These are phyloP conservation scores for Curvularia eragrostidis DNA, from an alignment of 2,329 filamentous ascomycete species.

Conservation along the genomic window DNA sequence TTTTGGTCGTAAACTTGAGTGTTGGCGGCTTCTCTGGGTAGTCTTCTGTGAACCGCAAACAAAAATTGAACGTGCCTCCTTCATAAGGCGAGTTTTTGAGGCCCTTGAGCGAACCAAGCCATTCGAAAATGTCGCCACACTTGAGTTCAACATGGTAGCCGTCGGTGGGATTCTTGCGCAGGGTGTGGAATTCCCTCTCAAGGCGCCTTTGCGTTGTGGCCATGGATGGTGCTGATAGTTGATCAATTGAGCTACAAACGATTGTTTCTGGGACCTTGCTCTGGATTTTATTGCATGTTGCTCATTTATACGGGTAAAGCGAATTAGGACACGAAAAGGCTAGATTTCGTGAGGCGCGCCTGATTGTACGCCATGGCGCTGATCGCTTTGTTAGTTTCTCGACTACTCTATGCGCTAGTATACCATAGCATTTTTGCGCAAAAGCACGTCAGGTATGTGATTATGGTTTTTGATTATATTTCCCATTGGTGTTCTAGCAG, in stretches of 20 bases:
- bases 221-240: not conserved
- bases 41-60: conserved; percentile 10
- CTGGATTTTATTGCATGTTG: not conserved
- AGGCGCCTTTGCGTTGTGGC: conserved; percentile 5
- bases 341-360: not conserved
- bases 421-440: not conserved
- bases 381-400: not conserved
- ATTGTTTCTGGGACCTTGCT: not conserved
- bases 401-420: not conserved
- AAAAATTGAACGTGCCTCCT: conserved; percentile 2
- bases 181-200: conserved; percentile 6
- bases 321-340: not conserved
- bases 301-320: not conserved
- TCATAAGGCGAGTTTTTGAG: conserved; percentile 3
- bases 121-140: conserved; percentile 7
- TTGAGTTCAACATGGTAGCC: conserved; percentile 5
- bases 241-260: not conserved
- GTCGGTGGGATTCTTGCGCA: not conserved
- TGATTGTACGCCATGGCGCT: not conserved
- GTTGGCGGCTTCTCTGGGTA: conserved; percentile 8
- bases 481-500: no score
- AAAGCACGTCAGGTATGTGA: not conserved
- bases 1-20: conserved; percentile 5
- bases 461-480: not conserved
- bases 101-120: conserved; percentile 3